Evolutionary conservation across 208 protist genomes (phyloP).

Genomic region (Lotmaria passim): DNA sequence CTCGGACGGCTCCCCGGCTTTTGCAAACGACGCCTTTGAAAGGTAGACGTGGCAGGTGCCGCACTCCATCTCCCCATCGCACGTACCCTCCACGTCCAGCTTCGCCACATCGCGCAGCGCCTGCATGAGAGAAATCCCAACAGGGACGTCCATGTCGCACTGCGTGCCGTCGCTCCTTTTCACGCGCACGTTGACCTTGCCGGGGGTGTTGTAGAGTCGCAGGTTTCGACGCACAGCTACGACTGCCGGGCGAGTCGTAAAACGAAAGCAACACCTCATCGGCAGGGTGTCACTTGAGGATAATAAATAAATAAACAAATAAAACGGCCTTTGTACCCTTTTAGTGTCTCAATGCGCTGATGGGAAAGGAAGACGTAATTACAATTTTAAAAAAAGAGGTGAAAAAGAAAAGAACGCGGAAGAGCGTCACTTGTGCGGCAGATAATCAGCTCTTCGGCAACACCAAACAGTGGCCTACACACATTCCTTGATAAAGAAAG

Average conservation of each 20-base stretch:
- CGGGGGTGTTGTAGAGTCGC: slow-evolving; percentile 22
- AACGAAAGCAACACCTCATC: background rate
- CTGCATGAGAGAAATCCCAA: slow-evolving; percentile 88
- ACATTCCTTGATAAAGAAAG: no score
- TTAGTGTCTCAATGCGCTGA: no score
- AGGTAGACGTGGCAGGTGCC: slow-evolving; percentile 95
- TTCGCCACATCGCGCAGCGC: slow-evolving; percentile 80
- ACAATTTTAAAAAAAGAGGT: no score
- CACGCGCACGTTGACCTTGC: slow-evolving; percentile 51
- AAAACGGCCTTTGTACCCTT: no score
- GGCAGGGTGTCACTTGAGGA: background rate
- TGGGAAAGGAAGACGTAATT: no score
- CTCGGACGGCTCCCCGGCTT: slow-evolving; percentile 49
- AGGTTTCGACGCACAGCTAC: background rate
- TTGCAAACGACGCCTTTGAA: slow-evolving; percentile 73
- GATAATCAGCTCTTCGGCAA: no score
- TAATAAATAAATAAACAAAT: no score
- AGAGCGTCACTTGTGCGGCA: no score
- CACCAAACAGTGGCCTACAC: no score
- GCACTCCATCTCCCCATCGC: slow-evolving; percentile 92
- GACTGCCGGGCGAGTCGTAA: background rate
- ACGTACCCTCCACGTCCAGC: slow-evolving; percentile 75
- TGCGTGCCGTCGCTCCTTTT: slow-evolving; percentile 36
- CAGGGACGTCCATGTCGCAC: slow-evolving; percentile 23
- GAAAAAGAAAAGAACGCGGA: no score